Conservation (phyloP, 2,329 filamentous ascomycete species). For the Microsporum canis region DNA sequence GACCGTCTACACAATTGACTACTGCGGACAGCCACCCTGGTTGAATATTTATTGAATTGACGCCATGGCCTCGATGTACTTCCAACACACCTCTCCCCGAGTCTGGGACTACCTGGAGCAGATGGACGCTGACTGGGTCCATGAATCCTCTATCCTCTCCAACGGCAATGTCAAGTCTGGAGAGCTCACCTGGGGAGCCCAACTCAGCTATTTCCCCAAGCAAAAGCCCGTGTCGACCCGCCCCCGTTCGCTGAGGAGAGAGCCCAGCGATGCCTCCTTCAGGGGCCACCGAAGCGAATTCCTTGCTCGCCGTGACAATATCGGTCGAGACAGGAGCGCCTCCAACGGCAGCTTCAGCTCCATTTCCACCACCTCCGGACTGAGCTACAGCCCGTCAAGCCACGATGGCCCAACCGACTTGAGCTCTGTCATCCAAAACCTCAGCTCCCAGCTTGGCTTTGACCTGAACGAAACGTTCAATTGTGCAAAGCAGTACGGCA, state of each 20-base stretch:
- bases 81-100: background rate
- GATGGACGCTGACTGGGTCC: background rate
- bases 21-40: background rate
- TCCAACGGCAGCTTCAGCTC: background rate
- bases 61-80: background rate
- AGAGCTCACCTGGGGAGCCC: background rate
- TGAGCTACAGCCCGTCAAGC: background rate
- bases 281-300: background rate
- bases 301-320: background rate
- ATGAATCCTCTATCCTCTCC: background rate
- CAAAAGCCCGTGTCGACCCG: background rate
- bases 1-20: background rate
- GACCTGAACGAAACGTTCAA: slow-evolving; percentile 1
- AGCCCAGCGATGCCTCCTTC: background rate
- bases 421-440: background rate
- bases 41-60: background rate
- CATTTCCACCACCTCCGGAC: background rate
- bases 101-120: background rate
- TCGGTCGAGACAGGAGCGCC: background rate
- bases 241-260: background rate
- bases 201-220: background rate
- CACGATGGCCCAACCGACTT: background rate
- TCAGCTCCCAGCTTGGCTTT: background rate
- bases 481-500: background rate
- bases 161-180: background rate